Evolutionary conservation across 2,329 filamentous ascomycete species (phyloP), one percentile per base, ranked within the genome.

Genomic region (Neonectria magnoliae): DNA sequence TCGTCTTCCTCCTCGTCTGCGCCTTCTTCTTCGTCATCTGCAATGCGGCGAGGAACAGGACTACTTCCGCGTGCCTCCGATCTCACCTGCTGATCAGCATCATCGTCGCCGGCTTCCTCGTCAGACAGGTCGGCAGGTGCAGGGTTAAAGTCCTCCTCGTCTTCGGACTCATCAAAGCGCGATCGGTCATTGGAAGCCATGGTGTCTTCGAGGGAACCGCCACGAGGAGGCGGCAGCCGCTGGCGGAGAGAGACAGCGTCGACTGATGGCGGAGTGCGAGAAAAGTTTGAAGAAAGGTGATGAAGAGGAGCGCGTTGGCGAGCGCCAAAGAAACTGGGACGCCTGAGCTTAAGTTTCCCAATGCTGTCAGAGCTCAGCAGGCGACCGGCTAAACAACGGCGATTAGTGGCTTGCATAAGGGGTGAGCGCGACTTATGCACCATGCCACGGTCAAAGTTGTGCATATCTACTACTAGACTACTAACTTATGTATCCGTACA

Each of bases 61-160:
- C 77, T 82, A 58, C 77, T 79, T 50, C 71, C 88, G 83, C 71
- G 72, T 31, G 66, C 64, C 18, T 57, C 58, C 31, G 84, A 20
- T 82, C 83, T 70, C 59, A 62, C 44, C 55, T 65, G 64, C 51
- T 67, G 65, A 0, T 85, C 82, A n/a, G 45, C 66, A 16, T 80
- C 78, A 6, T 81, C 79, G 4, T 81, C 81, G 38, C 78, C 80
- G 22, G 75, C 76, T 57, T 81, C 79, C 5, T 80, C 90, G 70
- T 95, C 93, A 3, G 92, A 96, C 36, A 88, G 75, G 63, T 93
- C 88, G 65, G 88, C 91, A 20, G 91, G 90, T 53, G 86, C 88
- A 55, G 94, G 94, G 78, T 97, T 97, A 85, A 98, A 97, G 78
- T 95, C 91, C 65, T 92, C 90, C 72, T 97, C 94, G 55, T 96